Percentiles rank a stretch among this genome's conserved stretches.
These are phyloP conservation scores for Mortierella sp. DNA, from an alignment of 371 early-diverging fungal genomes.

Conservation along the genomic window DNA sequence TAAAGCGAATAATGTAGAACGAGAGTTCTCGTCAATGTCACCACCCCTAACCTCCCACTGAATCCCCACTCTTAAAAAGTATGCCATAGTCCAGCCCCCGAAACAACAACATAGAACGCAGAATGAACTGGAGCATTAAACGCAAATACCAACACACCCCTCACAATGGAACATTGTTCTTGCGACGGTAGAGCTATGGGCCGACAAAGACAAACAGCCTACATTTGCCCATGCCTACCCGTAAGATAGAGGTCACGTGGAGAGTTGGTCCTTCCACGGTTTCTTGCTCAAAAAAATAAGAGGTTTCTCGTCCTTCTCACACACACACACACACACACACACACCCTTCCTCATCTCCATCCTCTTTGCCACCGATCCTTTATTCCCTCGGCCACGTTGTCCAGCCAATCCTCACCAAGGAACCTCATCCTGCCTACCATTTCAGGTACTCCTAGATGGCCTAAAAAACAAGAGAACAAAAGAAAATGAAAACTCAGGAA, in stretches of 20 bases:
- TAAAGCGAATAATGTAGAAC: conserved; percentile 9
- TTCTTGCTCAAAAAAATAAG: background rate
- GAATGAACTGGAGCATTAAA: background rate
- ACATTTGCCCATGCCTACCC: background rate
- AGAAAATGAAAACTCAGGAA: conserved; percentile 14
- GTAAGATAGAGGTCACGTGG: background rate
- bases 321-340: background rate
- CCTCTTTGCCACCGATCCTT: background rate
- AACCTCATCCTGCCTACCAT: background rate
- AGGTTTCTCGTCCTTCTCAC: background rate
- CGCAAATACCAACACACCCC: background rate
- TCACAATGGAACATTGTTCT: background rate
- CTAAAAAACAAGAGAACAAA: background rate
- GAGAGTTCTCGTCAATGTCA: conserved; percentile 8
- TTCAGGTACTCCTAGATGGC: background rate
- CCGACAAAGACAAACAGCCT: background rate
- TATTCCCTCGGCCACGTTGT: background rate
- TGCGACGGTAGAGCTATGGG: background rate
- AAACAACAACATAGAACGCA: conserved; percentile 7
- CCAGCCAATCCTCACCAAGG: background rate
- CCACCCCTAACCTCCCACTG: background rate
- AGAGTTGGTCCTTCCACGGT: background rate
- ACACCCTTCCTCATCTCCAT: conserved; percentile 1
- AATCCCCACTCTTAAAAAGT: background rate
- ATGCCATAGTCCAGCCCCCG: conserved; percentile 1